A percentile compares a stretch with the other conserved stretches of the same genome.
phyloP scores from a whole-genome alignment of 345 rosid genomes.

The Laguncularia racemosa region DNA sequence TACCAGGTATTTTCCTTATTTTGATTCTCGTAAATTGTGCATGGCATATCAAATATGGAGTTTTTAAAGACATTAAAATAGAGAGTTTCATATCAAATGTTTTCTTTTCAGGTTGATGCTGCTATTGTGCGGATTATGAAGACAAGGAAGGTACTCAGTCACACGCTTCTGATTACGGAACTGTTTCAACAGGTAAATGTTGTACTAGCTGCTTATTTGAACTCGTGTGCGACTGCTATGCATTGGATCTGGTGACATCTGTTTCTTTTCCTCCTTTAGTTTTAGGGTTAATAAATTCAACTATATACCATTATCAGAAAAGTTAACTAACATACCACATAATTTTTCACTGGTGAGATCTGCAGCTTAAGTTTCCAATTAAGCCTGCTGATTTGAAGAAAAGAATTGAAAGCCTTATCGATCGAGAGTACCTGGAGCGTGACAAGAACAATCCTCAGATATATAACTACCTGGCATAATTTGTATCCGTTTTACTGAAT shows the following conservation, averaged over 20 bases:
- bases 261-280: too few species aligned
- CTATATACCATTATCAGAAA: background rate
- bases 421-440: slow-evolving; percentile 95
- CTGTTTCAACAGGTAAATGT: slow-evolving; percentile 90
- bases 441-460: slow-evolving; percentile 97
- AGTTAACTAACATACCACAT: background rate
- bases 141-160: slow-evolving; percentile 94
- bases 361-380: slow-evolving; percentile 92
- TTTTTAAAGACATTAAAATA: background rate
- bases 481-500: background rate
- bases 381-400: slow-evolving; percentile 98
- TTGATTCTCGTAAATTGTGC: background rate
- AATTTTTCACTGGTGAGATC: background rate
- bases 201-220: slow-evolving; percentile 1
- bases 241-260: background rate
- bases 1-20: slow-evolving; percentile 56
- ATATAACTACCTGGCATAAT: slow-evolving; percentile 85
- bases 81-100: background rate
- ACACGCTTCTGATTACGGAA: slow-evolving; percentile 97
- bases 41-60: background rate
- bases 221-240: background rate
- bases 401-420: slow-evolving; percentile 91
- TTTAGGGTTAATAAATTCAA: background rate
- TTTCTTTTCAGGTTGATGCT: slow-evolving; percentile 73
- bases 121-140: slow-evolving; percentile 98